phyloP scores from a whole-genome alignment of 2,329 filamentous ascomycete genomes.

The Aspergillus floridensis region DNA sequence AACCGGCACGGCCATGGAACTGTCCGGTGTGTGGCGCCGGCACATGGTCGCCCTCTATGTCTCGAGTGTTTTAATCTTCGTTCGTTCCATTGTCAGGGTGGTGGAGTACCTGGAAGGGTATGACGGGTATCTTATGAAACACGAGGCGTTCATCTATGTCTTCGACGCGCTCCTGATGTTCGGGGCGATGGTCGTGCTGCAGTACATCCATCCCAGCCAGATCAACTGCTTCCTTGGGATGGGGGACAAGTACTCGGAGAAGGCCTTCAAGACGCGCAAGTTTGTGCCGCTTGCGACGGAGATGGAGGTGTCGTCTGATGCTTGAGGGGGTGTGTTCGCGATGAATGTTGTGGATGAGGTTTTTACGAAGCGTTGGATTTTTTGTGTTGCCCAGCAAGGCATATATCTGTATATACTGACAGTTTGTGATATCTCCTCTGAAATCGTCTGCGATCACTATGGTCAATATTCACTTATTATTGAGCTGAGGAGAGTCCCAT shows the following conservation, averaged over 20 bases:
- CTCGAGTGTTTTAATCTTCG: slow-evolving; percentile 27
- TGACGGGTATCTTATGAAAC: slow-evolving; percentile 29
- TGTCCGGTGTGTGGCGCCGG: slow-evolving; percentile 32
- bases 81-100: slow-evolving; percentile 31
- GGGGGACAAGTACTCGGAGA: slow-evolving; percentile 16
- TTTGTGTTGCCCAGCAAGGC: neutral
- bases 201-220: slow-evolving; percentile 26
- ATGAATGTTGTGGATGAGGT: no score
- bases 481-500: no score
- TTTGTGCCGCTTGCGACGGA: slow-evolving; percentile 9
- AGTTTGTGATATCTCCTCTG: no score
- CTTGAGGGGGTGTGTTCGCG: neutral
- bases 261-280: slow-evolving; percentile 14
- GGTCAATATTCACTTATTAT: no score
- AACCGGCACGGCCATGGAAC: slow-evolving; percentile 20
- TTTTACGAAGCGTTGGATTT: neutral
- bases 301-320: slow-evolving; percentile 3
- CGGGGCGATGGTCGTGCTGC: slow-evolving; percentile 21
- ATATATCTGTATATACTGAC: no score
- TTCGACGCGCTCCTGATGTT: slow-evolving; percentile 35
- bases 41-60: slow-evolving; percentile 34
- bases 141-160: slow-evolving; percentile 33
- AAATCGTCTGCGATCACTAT: no score
- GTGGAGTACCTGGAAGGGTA: slow-evolving; percentile 33
- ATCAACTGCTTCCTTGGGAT: slow-evolving; percentile 25